Conservation (phyloP, 2,329 filamentous ascomycete genomes). For the Ampelomyces quisqualis region DNA sequence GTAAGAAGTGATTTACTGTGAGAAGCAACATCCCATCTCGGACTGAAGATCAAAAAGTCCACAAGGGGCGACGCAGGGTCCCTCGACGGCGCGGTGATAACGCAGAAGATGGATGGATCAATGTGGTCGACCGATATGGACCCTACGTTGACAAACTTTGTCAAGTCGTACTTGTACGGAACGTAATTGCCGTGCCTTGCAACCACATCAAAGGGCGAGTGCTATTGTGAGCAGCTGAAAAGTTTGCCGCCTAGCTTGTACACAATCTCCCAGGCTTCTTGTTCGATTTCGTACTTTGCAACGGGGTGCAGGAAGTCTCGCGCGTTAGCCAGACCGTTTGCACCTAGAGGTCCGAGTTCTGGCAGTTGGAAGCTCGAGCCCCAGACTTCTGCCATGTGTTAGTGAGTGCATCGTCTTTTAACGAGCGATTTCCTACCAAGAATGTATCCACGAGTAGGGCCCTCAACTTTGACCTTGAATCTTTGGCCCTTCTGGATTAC, state of each 20-base stretch:
- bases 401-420: background rate
- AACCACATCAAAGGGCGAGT: conserved; percentile 76
- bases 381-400: conserved; percentile 37
- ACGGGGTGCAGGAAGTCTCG: conserved; percentile 72
- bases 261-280: conserved; percentile 46
- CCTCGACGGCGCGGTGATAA: conserved; percentile 60
- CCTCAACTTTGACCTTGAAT: conserved; percentile 68
- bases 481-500: conserved; percentile 74
- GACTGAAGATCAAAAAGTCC: conserved; percentile 66
- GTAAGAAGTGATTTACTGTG: conserved; percentile 42
- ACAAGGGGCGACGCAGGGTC: conserved; percentile 63
- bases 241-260: conserved; percentile 64
- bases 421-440: conserved; percentile 47
- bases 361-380: conserved; percentile 44
- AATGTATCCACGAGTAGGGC: conserved; percentile 69
- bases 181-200: conserved; percentile 76
- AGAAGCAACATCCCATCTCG: conserved; percentile 62
- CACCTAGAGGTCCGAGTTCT: conserved; percentile 43
- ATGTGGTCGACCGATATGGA: conserved; percentile 74
- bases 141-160: conserved; percentile 73
- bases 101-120: conserved; percentile 75
- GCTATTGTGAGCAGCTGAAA: conserved; percentile 64
- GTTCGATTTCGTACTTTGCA: conserved; percentile 61
- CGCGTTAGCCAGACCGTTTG: conserved; percentile 45
- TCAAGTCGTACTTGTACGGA: conserved; percentile 79